These are phyloP conservation scores for Penicillium dipodomyicola DNA, from an alignment of 495 filamentous ascomycete species.

Conservation along the genomic window DNA sequence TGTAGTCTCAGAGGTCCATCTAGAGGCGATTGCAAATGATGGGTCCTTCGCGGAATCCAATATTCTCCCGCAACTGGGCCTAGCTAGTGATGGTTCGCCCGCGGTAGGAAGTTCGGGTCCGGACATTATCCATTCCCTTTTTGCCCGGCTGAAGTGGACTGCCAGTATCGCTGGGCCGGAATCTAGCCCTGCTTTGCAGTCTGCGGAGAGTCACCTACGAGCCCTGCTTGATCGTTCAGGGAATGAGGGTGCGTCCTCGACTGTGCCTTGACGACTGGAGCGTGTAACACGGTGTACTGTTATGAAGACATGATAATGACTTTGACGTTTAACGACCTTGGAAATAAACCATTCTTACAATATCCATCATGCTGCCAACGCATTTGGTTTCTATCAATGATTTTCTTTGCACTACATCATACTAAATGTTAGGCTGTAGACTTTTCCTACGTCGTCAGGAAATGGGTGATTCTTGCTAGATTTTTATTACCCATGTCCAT, in stretches of 20 bases:
- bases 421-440: background rate
- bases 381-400: background rate
- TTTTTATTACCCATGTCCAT: no score
- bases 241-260: background rate
- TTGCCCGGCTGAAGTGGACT: constrained; percentile 39
- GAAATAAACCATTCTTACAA: background rate
- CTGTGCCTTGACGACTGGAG: background rate
- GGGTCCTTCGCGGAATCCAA: background rate
- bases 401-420: background rate
- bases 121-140: constrained; percentile 33
- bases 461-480: no score
- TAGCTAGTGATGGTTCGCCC: background rate
- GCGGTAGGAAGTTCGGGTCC: constrained; percentile 8
- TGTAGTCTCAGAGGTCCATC: constrained; percentile 41
- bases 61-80: background rate
- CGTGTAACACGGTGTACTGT: background rate
- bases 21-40: constrained; percentile 38
- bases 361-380: background rate
- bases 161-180: constrained; percentile 23
- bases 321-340: constrained; percentile 7
- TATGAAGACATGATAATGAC: constrained; percentile 14
- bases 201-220: constrained; percentile 41
- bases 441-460: background rate
- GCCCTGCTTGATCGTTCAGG: constrained; percentile 36
- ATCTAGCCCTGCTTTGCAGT: constrained; percentile 22